Conservation (phyloP, 139 green algal genomes). For the Coccomyxa sp. region DNA sequence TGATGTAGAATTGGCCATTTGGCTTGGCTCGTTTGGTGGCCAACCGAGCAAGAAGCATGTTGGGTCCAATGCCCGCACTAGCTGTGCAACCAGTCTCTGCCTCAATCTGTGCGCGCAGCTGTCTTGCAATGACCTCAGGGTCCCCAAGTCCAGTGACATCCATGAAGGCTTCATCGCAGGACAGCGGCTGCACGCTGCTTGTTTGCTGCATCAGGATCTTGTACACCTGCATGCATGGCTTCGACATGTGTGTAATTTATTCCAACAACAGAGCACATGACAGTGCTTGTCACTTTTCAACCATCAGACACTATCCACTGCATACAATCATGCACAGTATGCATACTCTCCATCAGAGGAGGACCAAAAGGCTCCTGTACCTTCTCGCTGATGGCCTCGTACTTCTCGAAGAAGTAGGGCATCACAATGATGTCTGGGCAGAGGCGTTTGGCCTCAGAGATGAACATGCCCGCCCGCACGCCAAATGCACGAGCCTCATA, state of each 20-base stretch:
- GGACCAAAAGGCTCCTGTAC: slow-evolving; percentile 1
- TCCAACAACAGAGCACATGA: too few species aligned
- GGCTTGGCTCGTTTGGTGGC: slow-evolving; percentile 83
- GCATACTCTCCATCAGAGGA: too few species aligned
- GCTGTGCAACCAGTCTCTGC: slow-evolving; percentile 41
- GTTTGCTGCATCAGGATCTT: slow-evolving; percentile 67
- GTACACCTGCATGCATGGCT: slow-evolving; percentile 66
- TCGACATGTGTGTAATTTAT: not conserved
- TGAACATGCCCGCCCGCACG: slow-evolving; percentile 80
- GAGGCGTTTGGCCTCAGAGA: slow-evolving; percentile 74
- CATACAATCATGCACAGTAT: too few species aligned
- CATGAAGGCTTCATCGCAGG: slow-evolving; percentile 92
- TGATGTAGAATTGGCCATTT: slow-evolving; percentile 62
- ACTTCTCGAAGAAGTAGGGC: slow-evolving; percentile 94
- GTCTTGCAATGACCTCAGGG: slow-evolving; percentile 34
- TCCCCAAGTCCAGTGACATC: slow-evolving; percentile 66
- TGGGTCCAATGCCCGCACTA: slow-evolving; percentile 65
- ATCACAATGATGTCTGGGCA: slow-evolving; percentile 89
- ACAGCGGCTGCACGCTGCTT: slow-evolving; percentile 76
- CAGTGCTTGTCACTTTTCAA: too few species aligned
- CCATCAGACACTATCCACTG: too few species aligned
- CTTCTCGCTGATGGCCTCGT: slow-evolving; percentile 74
- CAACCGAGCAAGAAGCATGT: slow-evolving; percentile 75
- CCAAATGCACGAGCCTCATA: slow-evolving; percentile 81
- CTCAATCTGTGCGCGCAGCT: slow-evolving; percentile 55